Evolutionary conservation across 176 grass and related monocot genomes (phyloP).

Genomic region (Avena insularis): DNA sequence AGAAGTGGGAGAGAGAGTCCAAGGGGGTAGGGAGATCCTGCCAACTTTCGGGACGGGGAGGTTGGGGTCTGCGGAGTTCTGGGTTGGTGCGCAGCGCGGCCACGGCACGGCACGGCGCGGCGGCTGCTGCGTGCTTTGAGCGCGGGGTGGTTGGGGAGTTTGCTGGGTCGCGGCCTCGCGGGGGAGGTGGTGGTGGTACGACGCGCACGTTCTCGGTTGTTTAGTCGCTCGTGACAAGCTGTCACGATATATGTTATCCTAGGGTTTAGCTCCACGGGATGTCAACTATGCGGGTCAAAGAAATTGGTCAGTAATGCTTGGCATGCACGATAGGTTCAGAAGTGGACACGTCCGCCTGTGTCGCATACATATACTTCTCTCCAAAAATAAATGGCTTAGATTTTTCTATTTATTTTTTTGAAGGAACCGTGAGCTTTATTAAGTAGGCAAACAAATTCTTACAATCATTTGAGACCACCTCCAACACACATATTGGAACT

Average conservation of each 20-base stretch:
- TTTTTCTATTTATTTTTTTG: no score
- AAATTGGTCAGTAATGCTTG: not conserved
- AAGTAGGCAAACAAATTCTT: no score
- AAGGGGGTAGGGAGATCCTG: not conserved
- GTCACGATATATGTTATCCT: not conserved
- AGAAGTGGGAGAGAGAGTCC: not conserved
- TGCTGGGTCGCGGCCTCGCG: not conserved
- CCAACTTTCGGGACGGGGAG: slow-evolving; percentile 17
- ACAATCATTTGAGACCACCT: no score
- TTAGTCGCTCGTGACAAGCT: slow-evolving; percentile 8
- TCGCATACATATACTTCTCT: no score
- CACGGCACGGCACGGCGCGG: not conserved
- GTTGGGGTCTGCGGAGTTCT: not conserved
- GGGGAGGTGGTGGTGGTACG: slow-evolving; percentile 29
- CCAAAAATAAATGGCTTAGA: no score
- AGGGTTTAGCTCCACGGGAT: not conserved
- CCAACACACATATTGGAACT: no score
- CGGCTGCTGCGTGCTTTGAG: not conserved
- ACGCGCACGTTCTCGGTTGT: not conserved
- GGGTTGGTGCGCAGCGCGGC: not conserved
- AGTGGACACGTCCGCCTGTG: no score
- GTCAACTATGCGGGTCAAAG: not conserved
- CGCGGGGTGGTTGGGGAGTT: not conserved
- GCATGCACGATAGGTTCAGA: no score
- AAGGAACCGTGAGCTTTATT: no score